A percentile compares a stretch with the other conserved stretches of the same genome.
phyloP scores from a whole-genome alignment of 2,329 filamentous ascomycete species.

The Diaporthe sp. region DNA sequence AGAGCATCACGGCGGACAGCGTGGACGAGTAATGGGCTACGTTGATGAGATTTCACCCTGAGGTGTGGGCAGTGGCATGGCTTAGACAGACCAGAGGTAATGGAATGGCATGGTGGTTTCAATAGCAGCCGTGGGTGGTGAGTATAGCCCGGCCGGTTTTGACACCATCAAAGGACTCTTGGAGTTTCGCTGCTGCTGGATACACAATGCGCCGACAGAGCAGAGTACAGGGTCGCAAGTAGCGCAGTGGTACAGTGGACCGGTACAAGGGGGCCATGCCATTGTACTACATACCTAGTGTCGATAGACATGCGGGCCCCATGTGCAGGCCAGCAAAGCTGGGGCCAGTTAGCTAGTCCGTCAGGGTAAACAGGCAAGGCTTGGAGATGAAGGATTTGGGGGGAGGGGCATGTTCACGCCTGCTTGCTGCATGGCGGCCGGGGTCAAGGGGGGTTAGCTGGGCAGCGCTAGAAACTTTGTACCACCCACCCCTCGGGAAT shows the following conservation, averaged over 20 bases:
- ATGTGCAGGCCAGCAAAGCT: not conserved
- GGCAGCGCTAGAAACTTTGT: constrained; percentile 33
- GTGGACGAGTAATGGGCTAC: no score
- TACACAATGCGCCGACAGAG: not conserved
- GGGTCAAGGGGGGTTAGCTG: not conserved
- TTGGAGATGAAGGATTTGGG: not conserved
- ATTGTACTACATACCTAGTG: constrained; percentile 10
- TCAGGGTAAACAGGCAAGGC: not conserved
- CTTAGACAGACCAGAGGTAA: not conserved
- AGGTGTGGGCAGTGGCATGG: not conserved
- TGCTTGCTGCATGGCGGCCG: constrained; percentile 27
- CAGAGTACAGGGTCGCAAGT: not conserved
- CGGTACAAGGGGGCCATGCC: not conserved
- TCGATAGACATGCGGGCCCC: not conserved
- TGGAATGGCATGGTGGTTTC: not conserved
- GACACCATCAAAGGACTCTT: not conserved
- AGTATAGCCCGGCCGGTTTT: not conserved
- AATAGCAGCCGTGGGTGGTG: not conserved
- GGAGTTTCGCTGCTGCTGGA: not conserved
- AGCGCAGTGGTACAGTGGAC: constrained; percentile 6
- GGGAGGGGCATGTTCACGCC: not conserved
- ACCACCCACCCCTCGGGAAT: constrained; percentile 35
- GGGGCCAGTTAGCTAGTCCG: not conserved
- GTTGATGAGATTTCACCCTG: no score
- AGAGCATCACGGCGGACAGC: not conserved